phyloP scores from a whole-genome alignment of 495 filamentous ascomycete species.

The Neurospora intermedia region DNA sequence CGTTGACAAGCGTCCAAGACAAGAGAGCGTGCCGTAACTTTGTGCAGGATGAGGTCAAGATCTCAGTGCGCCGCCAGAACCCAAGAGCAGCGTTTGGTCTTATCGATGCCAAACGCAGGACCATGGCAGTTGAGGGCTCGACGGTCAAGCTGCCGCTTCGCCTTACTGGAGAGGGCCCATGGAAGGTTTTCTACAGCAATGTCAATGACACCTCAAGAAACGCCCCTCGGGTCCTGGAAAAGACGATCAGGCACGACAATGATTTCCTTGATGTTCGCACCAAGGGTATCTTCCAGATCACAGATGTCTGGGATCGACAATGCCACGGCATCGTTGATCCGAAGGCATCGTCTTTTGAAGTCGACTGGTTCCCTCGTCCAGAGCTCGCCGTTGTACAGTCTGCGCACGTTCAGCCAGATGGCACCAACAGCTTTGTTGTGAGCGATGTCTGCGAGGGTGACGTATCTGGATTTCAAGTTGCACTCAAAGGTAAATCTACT shows the following conservation, averaged over 20 bases:
- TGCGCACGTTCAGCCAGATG: constrained; percentile 39
- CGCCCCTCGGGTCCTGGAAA: constrained; percentile 9
- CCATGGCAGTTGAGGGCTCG: constrained; percentile 65
- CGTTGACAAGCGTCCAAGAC: constrained; percentile 76
- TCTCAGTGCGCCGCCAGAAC: constrained; percentile 75
- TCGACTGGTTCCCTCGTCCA: constrained; percentile 76
- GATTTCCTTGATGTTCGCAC: constrained; percentile 53
- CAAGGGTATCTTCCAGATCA: constrained; percentile 67
- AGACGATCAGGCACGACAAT: constrained; percentile 50
- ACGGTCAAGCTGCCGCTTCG: constrained; percentile 66
- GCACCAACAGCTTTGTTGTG: constrained; percentile 44
- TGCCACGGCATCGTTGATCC: constrained; percentile 74
- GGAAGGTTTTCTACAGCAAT: constrained; percentile 67
- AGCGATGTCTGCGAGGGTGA: constrained; percentile 89
- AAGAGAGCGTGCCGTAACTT: constrained; percentile 74
- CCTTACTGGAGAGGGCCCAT: constrained; percentile 72
- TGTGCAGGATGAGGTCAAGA: constrained; percentile 68
- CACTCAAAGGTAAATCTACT: constrained; percentile 52
- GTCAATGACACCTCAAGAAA: constrained; percentile 30
- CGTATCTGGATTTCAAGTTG: constrained; percentile 73
- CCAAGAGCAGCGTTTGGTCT: constrained; percentile 75
- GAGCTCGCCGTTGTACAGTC: constrained; percentile 55
- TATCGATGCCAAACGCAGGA: constrained; percentile 62
- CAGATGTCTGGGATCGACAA: constrained; percentile 60
- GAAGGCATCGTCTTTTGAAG: constrained; percentile 59